Conservation (phyloP, 495 filamentous ascomycete genomes). For the Penicillium odoratum region DNA sequence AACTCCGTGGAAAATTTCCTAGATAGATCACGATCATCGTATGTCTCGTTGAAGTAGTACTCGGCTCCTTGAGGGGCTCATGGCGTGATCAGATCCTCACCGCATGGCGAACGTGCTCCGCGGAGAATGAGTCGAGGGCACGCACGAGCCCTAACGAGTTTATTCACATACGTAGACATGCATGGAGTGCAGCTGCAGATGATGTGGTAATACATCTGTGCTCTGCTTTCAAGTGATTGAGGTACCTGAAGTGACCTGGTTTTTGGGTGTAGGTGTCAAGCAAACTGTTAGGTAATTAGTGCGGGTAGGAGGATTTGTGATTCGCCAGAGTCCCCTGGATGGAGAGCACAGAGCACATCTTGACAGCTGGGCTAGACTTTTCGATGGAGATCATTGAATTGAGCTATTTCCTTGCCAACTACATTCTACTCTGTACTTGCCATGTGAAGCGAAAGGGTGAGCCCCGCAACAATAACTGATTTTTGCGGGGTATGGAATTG, state of each 20-base stretch:
- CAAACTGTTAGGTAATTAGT: constrained; percentile 44
- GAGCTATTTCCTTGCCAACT: background rate
- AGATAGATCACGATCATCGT: background rate
- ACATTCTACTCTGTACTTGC: background rate
- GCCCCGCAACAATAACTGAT: constrained; percentile 31
- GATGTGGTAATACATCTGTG: constrained; percentile 2
- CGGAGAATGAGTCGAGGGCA: background rate
- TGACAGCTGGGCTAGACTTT: constrained; percentile 29
- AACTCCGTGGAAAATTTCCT: background rate
- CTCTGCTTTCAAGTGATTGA: too few species aligned
- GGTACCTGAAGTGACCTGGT: background rate
- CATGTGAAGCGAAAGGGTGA: constrained; percentile 9
- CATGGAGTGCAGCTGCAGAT: constrained; percentile 7
- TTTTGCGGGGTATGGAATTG: constrained; percentile 13
- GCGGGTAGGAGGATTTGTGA: constrained; percentile 21
- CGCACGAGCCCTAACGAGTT: constrained; percentile 7
- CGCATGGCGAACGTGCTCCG: background rate
- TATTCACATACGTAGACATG: constrained; percentile 7
- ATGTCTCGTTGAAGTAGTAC: background rate
- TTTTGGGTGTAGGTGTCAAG: constrained; percentile 4
- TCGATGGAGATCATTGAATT: constrained; percentile 3
- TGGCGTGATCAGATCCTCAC: constrained; percentile 5
- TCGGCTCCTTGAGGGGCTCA: background rate
- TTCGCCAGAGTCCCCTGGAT: constrained; percentile 25
- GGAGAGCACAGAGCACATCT: constrained; percentile 27